These are phyloP conservation scores for Pseudocercospora eumusae DNA, from an alignment of 2,329 filamentous ascomycete species.

Conservation along the genomic window DNA sequence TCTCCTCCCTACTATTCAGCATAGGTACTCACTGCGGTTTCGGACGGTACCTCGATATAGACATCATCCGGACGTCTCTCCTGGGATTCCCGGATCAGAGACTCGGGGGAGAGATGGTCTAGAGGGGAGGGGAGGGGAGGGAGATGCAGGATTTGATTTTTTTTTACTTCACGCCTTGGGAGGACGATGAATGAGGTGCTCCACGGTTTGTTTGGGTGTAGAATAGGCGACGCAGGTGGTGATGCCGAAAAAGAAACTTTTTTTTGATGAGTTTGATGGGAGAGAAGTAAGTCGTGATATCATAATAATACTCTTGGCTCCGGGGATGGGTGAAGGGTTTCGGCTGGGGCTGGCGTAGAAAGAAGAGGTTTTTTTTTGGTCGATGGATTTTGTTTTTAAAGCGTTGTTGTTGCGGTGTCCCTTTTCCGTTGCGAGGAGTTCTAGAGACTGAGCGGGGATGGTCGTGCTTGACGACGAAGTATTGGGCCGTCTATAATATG, in stretches of 20 bases:
- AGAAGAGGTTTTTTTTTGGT: conserved; percentile 62
- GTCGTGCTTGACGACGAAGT: conserved; percentile 56
- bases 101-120: too few relatives aligned
- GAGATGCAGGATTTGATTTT: too few relatives aligned
- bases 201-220: too few relatives aligned
- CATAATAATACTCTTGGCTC: too few relatives aligned
- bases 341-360: conserved; percentile 73
- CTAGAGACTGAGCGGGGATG: conserved; percentile 26
- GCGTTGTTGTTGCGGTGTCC: conserved; percentile 64
- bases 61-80: too few relatives aligned
- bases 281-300: conserved; percentile 57
- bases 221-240: conserved; percentile 74
- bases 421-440: conserved; percentile 59
- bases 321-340: conserved; percentile 75
- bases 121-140: too few relatives aligned
- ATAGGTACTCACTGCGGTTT: too few relatives aligned
- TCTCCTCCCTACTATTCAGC: too few relatives aligned
- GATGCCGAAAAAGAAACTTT: conserved; percentile 72
- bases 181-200: too few relatives aligned
- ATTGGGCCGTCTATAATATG: conserved; percentile 55
- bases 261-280: conserved; percentile 73
- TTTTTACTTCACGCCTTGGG: conserved; percentile 76
- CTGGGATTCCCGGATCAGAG: too few relatives aligned
- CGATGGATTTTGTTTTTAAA: conserved; percentile 65
- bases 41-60: too few relatives aligned